Evolutionary conservation across 208 protist species (phyloP), one percentile per base, ranked within the genome.

Genomic region (Tritrichomonas musculus): DNA sequence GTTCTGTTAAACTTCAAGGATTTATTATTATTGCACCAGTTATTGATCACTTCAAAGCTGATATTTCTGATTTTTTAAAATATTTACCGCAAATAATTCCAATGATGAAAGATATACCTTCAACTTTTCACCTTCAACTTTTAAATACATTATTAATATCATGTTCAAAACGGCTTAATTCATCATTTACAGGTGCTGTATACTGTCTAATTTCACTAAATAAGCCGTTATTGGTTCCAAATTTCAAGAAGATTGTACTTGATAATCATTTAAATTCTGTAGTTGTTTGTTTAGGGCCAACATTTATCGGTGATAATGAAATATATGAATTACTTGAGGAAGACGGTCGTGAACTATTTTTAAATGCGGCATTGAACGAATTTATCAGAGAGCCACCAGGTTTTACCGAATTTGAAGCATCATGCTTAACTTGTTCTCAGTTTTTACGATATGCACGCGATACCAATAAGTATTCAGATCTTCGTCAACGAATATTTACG

Each of bases 31-130:
- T 88, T 44, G 77, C 57, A 57, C 41, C 41, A 20, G 47, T 88
- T 57, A 47, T 60, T 57, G 13, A 88, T n/a, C 47, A 88, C n/a
- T 88, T 88, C 27, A 20, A 36, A 39, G 41, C 47, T n/a, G 77
- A 88, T 88, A 20, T 88, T 88, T 60, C 77, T 36, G 77, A 88
- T 30, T 88, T 47, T 50, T 47, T 88, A 11, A 44, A 88, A 27
- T 33, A 88, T 57, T 57, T 88, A 57, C 77, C 77, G 0, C 41
- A 53, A 88, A 57, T 88, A 57, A 88, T 88, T 57, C 77, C 77
- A 57, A 1, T 88, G 9, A 88, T 88, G 77, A 53, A 88, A 20
- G 47, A 53, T 39, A 5, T 88, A 20, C 77, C 77, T 1, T 14
- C 39, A 36, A 14, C 33, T 22, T 88, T 60, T 33, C 77, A 88